Conservation (phyloP, 2,329 filamentous ascomycete genomes). For the Sclerotinia glacialis region DNA sequence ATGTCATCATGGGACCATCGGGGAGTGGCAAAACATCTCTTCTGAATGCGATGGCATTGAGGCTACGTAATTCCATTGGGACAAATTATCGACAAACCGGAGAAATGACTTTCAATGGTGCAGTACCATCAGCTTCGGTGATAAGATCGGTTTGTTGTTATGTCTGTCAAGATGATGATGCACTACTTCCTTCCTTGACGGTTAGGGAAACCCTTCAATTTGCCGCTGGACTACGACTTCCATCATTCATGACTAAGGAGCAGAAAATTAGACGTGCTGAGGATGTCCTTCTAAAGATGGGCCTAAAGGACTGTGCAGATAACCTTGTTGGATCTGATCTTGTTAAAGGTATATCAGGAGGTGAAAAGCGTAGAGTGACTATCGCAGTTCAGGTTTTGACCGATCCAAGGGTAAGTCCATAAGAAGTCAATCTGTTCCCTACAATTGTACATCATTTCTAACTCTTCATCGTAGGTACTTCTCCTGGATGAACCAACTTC, state of each 20-base stretch:
- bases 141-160: slow-evolving; percentile 72
- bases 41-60: slow-evolving; percentile 68
- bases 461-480: slow-evolving; percentile 46
- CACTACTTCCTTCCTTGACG: slow-evolving; percentile 68
- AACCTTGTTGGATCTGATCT: slow-evolving; percentile 70
- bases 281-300: slow-evolving; percentile 70
- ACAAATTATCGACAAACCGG: slow-evolving; percentile 63
- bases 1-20: slow-evolving; percentile 78
- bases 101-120: slow-evolving; percentile 66
- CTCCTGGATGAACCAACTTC: slow-evolving; percentile 75
- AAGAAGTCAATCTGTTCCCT: slow-evolving; percentile 53
- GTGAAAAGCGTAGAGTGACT: slow-evolving; percentile 73
- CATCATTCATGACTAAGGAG: slow-evolving; percentile 64
- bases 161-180: slow-evolving; percentile 76
- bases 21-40: slow-evolving; percentile 75
- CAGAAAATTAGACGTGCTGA: slow-evolving; percentile 68
- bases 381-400: slow-evolving; percentile 77
- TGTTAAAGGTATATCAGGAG: slow-evolving; percentile 75
- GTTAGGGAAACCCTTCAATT: slow-evolving; percentile 72
- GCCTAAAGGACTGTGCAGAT: slow-evolving; percentile 74
- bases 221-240: slow-evolving; percentile 68
- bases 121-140: slow-evolving; percentile 64
- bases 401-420: slow-evolving; percentile 66
- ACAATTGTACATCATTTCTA: not conserved
- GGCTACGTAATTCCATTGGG: slow-evolving; percentile 59